A percentile compares a stretch with the other conserved stretches of the same genome.
Conservation (phyloP, 2,329 filamentous ascomycete genomes). For the Penicillium sp. region DNA sequence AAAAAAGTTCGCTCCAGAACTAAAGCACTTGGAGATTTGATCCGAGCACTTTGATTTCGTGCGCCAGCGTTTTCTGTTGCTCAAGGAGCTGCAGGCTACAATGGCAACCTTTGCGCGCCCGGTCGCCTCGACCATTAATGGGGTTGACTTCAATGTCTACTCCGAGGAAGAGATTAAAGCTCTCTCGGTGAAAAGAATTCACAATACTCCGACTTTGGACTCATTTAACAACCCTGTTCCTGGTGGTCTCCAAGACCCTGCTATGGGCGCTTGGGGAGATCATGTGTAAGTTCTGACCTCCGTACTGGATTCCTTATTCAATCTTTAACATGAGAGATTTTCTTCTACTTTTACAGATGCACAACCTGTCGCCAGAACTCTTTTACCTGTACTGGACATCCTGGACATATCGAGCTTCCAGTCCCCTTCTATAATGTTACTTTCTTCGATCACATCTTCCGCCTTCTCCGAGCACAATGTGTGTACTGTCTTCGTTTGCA, state of each 20-base stretch:
- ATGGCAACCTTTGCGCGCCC: conserved; percentile 64
- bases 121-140: conserved; percentile 76
- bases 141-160: conserved; percentile 87
- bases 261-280: conserved; percentile 85
- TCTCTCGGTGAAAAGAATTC: conserved; percentile 90
- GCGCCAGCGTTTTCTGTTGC: conserved; percentile 36
- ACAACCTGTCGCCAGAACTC: conserved; percentile 85
- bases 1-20: conserved; percentile 37
- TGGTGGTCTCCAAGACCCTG: conserved; percentile 88
- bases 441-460: conserved; percentile 88
- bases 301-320: conserved; percentile 5
- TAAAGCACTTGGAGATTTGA: conserved; percentile 28
- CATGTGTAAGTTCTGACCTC: conserved; percentile 61
- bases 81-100: conserved; percentile 35
- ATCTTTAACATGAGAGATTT: conserved; percentile 15
- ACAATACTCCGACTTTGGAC: conserved; percentile 93
- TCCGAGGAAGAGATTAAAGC: conserved; percentile 77
- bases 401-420: conserved; percentile 91
- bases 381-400: conserved; percentile 83
- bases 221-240: conserved; percentile 83
- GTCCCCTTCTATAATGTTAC: conserved; percentile 94
- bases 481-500: conserved; percentile 86
- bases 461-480: conserved; percentile 82
- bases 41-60: conserved; percentile 30
- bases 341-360: conserved; percentile 58